Conservation (phyloP, 2,329 filamentous ascomycete genomes). For the Alternaria metachromatica region DNA sequence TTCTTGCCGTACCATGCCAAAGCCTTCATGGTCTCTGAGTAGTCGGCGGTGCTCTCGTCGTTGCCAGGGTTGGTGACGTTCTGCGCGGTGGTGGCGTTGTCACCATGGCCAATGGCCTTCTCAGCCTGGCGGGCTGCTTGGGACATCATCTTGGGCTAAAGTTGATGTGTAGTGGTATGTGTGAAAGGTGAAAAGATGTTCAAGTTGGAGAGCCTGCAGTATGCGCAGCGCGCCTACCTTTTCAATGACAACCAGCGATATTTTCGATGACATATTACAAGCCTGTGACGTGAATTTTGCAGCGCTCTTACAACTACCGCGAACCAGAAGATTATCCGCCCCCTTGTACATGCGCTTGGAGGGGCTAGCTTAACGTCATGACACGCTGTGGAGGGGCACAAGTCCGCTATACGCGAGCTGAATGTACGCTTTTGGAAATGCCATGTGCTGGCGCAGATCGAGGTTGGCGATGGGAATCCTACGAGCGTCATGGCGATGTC, state of each 20-base stretch:
- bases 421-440: slow-evolving; percentile 4
- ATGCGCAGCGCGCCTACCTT: slow-evolving; percentile 14
- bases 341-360: slow-evolving; percentile 36
- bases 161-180: slow-evolving; percentile 6
- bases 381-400: slow-evolving; percentile 29
- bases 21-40: slow-evolving; percentile 75
- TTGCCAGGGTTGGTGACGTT: slow-evolving; percentile 70
- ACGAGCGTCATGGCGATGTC: slow-evolving; percentile 38
- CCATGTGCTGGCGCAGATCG: slow-evolving; percentile 27
- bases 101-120: slow-evolving; percentile 70
- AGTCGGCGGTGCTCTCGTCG: slow-evolving; percentile 51
- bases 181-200: background rate
- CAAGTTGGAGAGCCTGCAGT: background rate
- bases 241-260: slow-evolving; percentile 16
- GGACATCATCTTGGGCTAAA: slow-evolving; percentile 40
- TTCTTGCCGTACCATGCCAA: slow-evolving; percentile 85
- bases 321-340: slow-evolving; percentile 19
- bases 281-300: slow-evolving; percentile 18
- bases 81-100: slow-evolving; percentile 70
- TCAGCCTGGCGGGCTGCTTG: slow-evolving; percentile 71
- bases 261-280: slow-evolving; percentile 33
- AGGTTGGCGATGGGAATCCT: slow-evolving; percentile 20
- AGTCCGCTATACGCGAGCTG: slow-evolving; percentile 18
- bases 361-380: slow-evolving; percentile 39
- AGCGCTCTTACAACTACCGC: slow-evolving; percentile 28